Conservation (phyloP, 1,284 basidiomycete species). For the Ceratobasidium sp. region DNA sequence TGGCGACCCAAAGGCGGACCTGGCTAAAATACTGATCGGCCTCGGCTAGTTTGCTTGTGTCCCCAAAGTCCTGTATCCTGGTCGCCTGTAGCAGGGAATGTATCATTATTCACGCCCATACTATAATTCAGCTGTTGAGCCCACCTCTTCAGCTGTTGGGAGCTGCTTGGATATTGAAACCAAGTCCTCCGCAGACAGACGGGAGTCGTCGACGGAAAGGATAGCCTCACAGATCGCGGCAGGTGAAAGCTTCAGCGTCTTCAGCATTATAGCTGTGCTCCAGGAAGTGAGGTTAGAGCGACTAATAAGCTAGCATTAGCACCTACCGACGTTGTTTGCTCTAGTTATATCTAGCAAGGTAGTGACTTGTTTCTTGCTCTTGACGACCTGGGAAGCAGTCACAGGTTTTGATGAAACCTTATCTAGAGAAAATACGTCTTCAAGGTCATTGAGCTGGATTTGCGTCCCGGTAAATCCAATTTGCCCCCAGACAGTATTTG, state of each 20-base stretch:
- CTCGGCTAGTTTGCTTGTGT: constrained; percentile 74
- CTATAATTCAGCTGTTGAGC: constrained; percentile 41
- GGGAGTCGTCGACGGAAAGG: constrained; percentile 70
- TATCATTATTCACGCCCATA: background rate
- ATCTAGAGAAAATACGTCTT: constrained; percentile 74
- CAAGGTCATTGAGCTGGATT: constrained; percentile 74
- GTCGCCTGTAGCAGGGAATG: constrained; percentile 56
- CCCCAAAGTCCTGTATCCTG: constrained; percentile 69
- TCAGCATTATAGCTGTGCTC: constrained; percentile 75
- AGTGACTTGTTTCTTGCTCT: constrained; percentile 64
- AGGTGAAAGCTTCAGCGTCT: constrained; percentile 69
- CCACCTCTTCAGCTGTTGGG: constrained; percentile 78
- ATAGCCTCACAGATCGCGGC: constrained; percentile 71
- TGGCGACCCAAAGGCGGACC: constrained; percentile 54
- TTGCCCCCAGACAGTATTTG: constrained; percentile 76
- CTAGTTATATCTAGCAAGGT: constrained; percentile 79
- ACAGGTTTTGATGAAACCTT: constrained; percentile 55
- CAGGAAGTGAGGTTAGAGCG: constrained; percentile 41
- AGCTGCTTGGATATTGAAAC: constrained; percentile 73
- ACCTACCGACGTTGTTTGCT: constrained; percentile 82
- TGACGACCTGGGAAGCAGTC: constrained; percentile 51
- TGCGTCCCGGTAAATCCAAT: constrained; percentile 52
- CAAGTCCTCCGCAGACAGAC: constrained; percentile 72
- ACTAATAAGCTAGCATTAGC: constrained; percentile 1
- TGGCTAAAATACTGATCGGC: constrained; percentile 85